These are phyloP conservation scores for Backusella tuberculispora DNA, from an alignment of 192 early-diverging fungal genomes.

Conservation along the genomic window DNA sequence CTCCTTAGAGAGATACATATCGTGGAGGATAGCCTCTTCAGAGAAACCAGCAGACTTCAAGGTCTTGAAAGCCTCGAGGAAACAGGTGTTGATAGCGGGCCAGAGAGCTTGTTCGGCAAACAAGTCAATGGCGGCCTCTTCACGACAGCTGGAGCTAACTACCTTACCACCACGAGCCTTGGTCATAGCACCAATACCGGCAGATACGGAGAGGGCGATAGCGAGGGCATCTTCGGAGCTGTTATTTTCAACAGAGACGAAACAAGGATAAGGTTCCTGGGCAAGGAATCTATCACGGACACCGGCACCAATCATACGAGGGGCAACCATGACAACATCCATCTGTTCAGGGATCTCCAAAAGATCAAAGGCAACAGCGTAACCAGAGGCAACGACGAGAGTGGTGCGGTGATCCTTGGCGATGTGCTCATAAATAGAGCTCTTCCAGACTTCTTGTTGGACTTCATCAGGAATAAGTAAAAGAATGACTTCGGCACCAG, in stretches of 20 bases:
- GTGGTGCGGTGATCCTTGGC: constrained; percentile 14
- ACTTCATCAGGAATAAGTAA: constrained; percentile 30
- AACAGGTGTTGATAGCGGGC: constrained; percentile 30
- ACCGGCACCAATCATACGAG: constrained; percentile 32
- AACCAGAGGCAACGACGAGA: constrained; percentile 28
- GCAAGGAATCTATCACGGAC: constrained; percentile 30
- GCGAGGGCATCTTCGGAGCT: neutral
- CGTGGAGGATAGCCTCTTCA: constrained; percentile 25
- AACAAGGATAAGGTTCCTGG: constrained; percentile 27
- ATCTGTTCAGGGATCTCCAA: constrained; percentile 25
- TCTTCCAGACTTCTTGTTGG: constrained; percentile 27
- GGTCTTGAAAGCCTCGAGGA: constrained; percentile 25
- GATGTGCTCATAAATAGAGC: constrained; percentile 18
- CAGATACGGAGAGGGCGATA: constrained; percentile 13
- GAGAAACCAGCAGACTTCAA: constrained; percentile 29
- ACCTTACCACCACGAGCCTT: constrained; percentile 23
- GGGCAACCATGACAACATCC: constrained; percentile 34
- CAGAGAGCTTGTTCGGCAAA: constrained; percentile 30
- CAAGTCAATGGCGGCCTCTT: constrained; percentile 26
- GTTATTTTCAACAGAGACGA: constrained; percentile 27
- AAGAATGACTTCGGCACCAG: constrained; percentile 19
- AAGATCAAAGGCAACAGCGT: constrained; percentile 26
- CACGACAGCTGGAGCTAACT: constrained; percentile 22
- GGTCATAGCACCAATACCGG: constrained; percentile 21
- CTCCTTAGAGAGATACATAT: constrained; percentile 31